phyloP scores from a whole-genome alignment of 2,329 filamentous ascomycete genomes.

The Thelonectria discophora region DNA sequence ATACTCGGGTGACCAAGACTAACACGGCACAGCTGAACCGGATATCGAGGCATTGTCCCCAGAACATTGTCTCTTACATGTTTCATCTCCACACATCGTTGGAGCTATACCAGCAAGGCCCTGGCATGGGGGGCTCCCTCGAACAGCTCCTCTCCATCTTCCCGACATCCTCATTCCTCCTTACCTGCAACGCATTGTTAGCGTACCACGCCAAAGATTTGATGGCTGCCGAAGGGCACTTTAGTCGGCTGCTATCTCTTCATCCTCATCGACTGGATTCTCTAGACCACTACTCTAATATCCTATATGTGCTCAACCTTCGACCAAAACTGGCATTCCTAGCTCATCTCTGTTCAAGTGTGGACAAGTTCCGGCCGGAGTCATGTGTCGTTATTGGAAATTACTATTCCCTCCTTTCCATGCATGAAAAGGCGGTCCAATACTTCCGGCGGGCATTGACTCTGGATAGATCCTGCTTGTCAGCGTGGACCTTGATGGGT shows the following conservation, averaged over 20 bases:
- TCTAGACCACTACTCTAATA: slow-evolving; percentile 96
- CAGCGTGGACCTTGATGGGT: slow-evolving; percentile 98
- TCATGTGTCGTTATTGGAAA: slow-evolving; percentile 97
- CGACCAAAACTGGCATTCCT: slow-evolving; percentile 91
- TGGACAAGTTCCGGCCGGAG: slow-evolving; percentile 96
- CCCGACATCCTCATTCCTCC: slow-evolving; percentile 85
- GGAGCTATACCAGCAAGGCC: slow-evolving; percentile 87
- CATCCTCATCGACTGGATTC: slow-evolving; percentile 82
- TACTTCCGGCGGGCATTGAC: slow-evolving; percentile 95
- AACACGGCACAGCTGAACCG: slow-evolving; percentile 68
- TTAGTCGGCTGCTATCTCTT: slow-evolving; percentile 82
- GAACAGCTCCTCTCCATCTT: slow-evolving; percentile 85
- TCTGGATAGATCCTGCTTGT: slow-evolving; percentile 88
- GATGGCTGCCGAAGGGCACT: slow-evolving; percentile 69
- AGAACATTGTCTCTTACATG: slow-evolving; percentile 92
- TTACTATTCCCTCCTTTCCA: slow-evolving; percentile 92
- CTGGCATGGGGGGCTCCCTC: slow-evolving; percentile 77
- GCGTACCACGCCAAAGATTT: slow-evolving; percentile 92
- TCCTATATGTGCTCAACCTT: slow-evolving; percentile 90
- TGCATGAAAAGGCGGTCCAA: slow-evolving; percentile 97
- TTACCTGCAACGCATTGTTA: slow-evolving; percentile 87
- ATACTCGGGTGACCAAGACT: slow-evolving; percentile 30
- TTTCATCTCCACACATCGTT: slow-evolving; percentile 92
- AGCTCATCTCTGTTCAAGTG: slow-evolving; percentile 87
- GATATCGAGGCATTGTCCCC: slow-evolving; percentile 77